Conservation (phyloP, 768 basidiomycete genomes). For the Suillus fuscotomentosus region DNA sequence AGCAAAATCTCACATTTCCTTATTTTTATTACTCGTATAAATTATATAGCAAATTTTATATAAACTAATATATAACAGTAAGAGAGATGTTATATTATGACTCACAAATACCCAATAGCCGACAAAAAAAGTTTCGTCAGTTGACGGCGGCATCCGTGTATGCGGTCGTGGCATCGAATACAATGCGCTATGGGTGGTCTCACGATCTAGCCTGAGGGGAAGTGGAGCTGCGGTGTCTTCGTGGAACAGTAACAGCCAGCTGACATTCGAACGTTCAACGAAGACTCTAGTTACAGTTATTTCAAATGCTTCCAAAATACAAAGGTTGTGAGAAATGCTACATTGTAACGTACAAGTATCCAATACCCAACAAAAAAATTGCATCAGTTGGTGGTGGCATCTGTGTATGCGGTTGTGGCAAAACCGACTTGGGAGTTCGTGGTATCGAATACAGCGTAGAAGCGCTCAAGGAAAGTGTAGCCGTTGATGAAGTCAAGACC, state of each 20-base stretch:
- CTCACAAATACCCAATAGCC: no score
- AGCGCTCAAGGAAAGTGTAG: slow-evolving; percentile 55
- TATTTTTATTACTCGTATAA: no score
- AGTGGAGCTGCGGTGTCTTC: neutral
- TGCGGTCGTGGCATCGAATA: no score
- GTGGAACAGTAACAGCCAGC: neutral
- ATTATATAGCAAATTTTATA: no score
- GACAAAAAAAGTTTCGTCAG: no score
- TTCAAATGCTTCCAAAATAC: neutral
- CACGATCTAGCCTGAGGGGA: neutral
- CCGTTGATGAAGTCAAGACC: slow-evolving; percentile 62
- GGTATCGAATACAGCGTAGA: slow-evolving; percentile 67
- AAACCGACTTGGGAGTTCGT: slow-evolving; percentile 41
- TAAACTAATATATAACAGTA: no score
- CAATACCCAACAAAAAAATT: slow-evolving; percentile 1
- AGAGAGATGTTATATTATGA: no score
- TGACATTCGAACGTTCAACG: neutral
- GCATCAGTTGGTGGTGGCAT: slow-evolving; percentile 29
- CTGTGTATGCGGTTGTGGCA: slow-evolving; percentile 28
- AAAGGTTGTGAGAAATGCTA: neutral
- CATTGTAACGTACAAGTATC: neutral
- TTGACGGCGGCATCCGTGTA: no score
- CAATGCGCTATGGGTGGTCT: neutral
- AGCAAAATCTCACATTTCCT: no score
- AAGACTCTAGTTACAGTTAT: neutral